Conservation (phyloP, 2,329 filamentous ascomycete genomes). For the Pseudogymnoascus sp. region DNA sequence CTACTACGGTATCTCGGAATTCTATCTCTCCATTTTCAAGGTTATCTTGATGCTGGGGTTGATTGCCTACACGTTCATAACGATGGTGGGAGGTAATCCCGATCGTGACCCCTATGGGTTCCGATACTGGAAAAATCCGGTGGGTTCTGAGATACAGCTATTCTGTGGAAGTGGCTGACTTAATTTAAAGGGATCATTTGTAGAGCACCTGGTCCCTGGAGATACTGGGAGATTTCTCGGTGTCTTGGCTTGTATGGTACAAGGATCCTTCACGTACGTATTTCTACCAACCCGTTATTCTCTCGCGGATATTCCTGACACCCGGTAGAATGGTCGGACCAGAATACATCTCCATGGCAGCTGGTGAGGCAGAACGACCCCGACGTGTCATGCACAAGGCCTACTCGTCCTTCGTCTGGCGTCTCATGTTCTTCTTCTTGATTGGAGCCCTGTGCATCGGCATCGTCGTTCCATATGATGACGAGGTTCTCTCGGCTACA, state of each 20-base stretch:
- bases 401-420: conserved; percentile 65
- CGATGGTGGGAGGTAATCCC: conserved; percentile 77
- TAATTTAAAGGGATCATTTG: conserved; percentile 33
- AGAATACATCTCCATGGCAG: conserved; percentile 60
- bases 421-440: conserved; percentile 63
- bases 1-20: conserved; percentile 54
- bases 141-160: conserved; percentile 59
- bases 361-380: conserved; percentile 59
- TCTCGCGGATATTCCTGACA: conserved; percentile 55
- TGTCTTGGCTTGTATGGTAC: conserved; percentile 69
- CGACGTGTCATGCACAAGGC: conserved; percentile 56
- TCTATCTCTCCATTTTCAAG: conserved; percentile 50
- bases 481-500: conserved; percentile 44
- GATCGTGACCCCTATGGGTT: conserved; percentile 64
- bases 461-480: conserved; percentile 58
- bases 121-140: conserved; percentile 57
- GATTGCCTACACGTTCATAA: conserved; percentile 69
- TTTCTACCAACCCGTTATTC: conserved; percentile 52
- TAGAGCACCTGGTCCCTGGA: conserved; percentile 45
- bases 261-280: conserved; percentile 59
- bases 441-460: conserved; percentile 58
- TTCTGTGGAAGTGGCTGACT: conserved; percentile 60
- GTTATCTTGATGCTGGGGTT: conserved; percentile 54
- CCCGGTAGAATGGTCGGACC: conserved; percentile 55
- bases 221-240: conserved; percentile 43